Base-by-base conservation (phyloP, 2,329 filamentous ascomycete genomes). In the Fusarium xyrophilum region DNA sequence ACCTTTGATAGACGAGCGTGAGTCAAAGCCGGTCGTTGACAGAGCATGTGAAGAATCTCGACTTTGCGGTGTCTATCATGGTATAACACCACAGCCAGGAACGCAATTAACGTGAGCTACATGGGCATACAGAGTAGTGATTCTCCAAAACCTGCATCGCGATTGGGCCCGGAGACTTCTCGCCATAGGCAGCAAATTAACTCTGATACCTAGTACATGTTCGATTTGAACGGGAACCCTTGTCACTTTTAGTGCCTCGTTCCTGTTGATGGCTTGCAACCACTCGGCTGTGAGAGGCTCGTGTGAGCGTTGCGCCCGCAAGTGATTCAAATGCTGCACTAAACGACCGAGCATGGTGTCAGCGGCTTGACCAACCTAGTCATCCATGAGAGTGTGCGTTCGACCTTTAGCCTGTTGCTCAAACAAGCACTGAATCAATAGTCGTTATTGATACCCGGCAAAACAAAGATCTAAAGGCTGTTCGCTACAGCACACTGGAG, bases 231-330 rank as follows among this genome's bases (percentile, higher is more conserved):
- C 39, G 38, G 43, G 21, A 53, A 56, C 44, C 67, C 67, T 61
- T 56, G 67, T 69, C 66, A 25, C 38, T 43, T 47, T 63, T 47
- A 60, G 15, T 47, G 51, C 40, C 57, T 64, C 54, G 63, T 62
- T 59, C 62, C 55, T 69, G 51, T 69, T 60, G 46, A 72, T 69
- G 56, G 51, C 48, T 60, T 62, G 64, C 38, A 51, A 68, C 44
- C 47, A 56, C 52, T 62, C 56, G 63, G 47, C 56, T 62, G 43
- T 64, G 56, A 69, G 63, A 66, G 59, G 69, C 66, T 73, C 65
- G 67, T 73, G 56, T 73, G 52, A 32, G 60, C 38, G 56, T 68
- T 74, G 70, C 72, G 72, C 70, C 70, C 72, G 72, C 72, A 74
- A 69, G 66, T 65, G 72, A 72, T 73, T 74, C 70, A 63, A 65